Evolutionary conservation across 1,284 basidiomycete species (phyloP).

Genomic region (Heterobasidion occidentale): DNA sequence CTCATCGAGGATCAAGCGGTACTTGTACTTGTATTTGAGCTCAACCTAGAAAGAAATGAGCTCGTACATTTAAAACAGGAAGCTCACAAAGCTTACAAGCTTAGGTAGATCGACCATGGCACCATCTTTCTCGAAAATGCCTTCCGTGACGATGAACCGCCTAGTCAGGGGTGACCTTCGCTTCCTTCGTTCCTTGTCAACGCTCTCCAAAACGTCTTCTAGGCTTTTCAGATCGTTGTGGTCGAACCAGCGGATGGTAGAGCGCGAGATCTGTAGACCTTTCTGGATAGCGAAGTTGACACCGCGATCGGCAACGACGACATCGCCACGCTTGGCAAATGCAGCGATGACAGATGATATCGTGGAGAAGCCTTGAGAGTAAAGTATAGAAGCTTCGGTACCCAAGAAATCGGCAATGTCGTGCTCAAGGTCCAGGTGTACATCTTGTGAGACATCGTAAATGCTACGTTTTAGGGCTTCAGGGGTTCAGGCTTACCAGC

Average conservation of each 20-base stretch:
- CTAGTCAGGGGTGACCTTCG: constrained; percentile 78
- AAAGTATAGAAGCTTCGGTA: constrained; percentile 85
- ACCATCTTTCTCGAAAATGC: constrained; percentile 94
- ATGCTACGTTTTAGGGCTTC: not conserved
- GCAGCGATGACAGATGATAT: constrained; percentile 94
- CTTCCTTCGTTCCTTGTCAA: constrained; percentile 86
- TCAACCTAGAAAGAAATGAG: constrained; percentile 58
- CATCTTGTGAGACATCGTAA: constrained; percentile 49
- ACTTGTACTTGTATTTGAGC: constrained; percentile 93
- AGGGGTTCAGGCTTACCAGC: constrained; percentile 57
- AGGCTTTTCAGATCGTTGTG: constrained; percentile 92
- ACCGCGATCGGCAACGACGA: constrained; percentile 94
- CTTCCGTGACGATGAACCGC: constrained; percentile 95
- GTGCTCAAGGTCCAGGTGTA: constrained; percentile 85
- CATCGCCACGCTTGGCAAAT: constrained; percentile 96
- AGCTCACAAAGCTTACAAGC: constrained; percentile 52
- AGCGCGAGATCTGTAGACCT: constrained; percentile 94
- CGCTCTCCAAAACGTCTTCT: constrained; percentile 76
- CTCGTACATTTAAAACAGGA: not conserved
- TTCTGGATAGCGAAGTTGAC: constrained; percentile 96
- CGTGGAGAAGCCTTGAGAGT: constrained; percentile 92
- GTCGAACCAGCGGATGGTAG: constrained; percentile 91
- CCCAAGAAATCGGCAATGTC: constrained; percentile 90
- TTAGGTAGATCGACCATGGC: constrained; percentile 87
- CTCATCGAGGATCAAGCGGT: constrained; percentile 93